Evolutionary conservation across 345 rosid species (phyloP), one percentile per base, ranked within the genome.

Genomic region (Clarkia xantiana): DNA sequence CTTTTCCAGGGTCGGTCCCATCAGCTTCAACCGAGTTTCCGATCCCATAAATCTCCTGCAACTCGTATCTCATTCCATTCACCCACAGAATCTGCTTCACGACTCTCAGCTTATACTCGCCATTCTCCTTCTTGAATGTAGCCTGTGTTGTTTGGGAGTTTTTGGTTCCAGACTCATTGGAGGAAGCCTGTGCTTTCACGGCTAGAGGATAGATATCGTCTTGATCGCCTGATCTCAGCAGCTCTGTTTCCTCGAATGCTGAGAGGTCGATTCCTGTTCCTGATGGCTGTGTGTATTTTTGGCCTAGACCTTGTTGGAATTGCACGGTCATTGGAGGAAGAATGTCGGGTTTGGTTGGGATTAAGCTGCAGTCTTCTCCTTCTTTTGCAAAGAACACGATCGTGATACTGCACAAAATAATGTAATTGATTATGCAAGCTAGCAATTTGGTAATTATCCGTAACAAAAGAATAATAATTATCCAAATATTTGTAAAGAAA

Each of bases 31-130:
- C 80, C 1, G 91, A 73, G 56, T 83, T 81, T 53, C 89, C 97
- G 18, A 90, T 83, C 41, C 97, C 97, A 53, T 86, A 90, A 38
- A 90, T 90, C 71, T 86, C 96, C 55, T 90, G 96, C 69, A 90
- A 61, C 73, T 83, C 97, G 60, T 90, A 86, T 66, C 94, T 83
- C 57, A 47, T 61, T 10, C 70, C 64, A 51, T 72, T 70, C 55
- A 83, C 88, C 94, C 93, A 83, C n/a, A 90, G 68, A 47, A 83
- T 79, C 70, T 86, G 97, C 67, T 81, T 86, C 69, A 71, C 67
- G 10, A 83, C 91, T 64, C 70, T 67, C 2, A 76, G 74, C 53
- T 64, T 57, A 64, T 69, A 73, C 58, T 78, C 81, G 15, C 82
- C 91, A 65, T 73, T 84, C 47, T 81, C 93, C 70, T 81, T 82